Base-by-base conservation (phyloP, 2,329 filamentous ascomycete species). In the Fusarium tuaranense region DNA sequence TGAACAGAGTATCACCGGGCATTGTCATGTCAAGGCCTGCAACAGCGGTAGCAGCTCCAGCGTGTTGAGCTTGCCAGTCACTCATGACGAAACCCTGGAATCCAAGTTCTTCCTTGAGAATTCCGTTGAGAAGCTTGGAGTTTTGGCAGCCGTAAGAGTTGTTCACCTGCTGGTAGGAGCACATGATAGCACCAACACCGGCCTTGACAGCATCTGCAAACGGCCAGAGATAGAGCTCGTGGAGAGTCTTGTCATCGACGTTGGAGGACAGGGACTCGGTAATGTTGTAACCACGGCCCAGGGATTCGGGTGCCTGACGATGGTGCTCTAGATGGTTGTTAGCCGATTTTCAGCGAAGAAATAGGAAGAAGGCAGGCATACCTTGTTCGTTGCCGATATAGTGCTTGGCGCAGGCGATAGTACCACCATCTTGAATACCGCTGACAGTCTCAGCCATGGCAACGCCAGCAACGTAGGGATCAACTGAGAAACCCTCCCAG, bases 11-110 rank as follows among this genome's bases (percentile, higher is more conserved):
- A 80, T 98, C 96, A 65, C 94, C 94, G 1, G 93, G 93, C 94
- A 97, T 97, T n/a, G 89, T 88, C 93, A 97, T 95, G 81, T 97
- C 95, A 27, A 97, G 86, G 44, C 94, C 94, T 25, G 93, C 93
- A 41, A 91, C 86, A 4, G 93, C 92, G 39, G 88, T 89, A 30
- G 90, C 85, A 7, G 89, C 91, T 72, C 92, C 93, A 5, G 90
- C 86, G 78, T 95, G 93, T 77, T 95, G 92, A 6, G 93, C 94
- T 74, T 89, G 86, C 93, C 94, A 97, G 81, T 97, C 94, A n/a
- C 88, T 91, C 89, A 94, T 91, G 67, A 96, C 88, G 77, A 94
- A 94, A 0, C 94, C 94, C 75, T 95, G 93, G 84, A 96, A 96
- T 48, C 93, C 93, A 1, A 96, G 87, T 82, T 97, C 94, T 32